Conservation (phyloP, 768 basidiomycete species). For the Rhizopogon salebrosus region DNA sequence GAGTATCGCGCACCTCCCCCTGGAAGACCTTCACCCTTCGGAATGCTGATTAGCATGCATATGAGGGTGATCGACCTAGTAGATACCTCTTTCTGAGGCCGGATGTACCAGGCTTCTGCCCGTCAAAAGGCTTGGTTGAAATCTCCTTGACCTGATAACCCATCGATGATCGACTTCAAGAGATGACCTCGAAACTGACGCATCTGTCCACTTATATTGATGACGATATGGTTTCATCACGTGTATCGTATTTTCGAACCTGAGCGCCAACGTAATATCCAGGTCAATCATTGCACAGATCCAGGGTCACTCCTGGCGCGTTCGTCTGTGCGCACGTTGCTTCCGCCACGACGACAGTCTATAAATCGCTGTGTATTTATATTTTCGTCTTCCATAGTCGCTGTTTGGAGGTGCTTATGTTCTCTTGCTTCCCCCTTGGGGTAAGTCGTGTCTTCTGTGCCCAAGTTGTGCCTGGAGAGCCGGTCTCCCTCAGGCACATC, state of each 20-base stretch:
- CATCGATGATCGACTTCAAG: slow-evolving; percentile 28
- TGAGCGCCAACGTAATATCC: background rate
- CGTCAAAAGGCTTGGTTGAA: slow-evolving; percentile 81
- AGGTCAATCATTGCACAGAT: too few species aligned
- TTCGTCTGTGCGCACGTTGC: background rate
- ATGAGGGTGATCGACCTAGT: slow-evolving; percentile 6
- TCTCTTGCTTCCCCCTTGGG: background rate
- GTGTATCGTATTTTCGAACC: background rate
- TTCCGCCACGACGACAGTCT: background rate
- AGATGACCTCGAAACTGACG: background rate
- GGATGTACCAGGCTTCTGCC: slow-evolving; percentile 97
- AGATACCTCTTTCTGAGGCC: slow-evolving; percentile 88
- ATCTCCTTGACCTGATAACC: slow-evolving; percentile 56
- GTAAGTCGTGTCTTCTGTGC: background rate
- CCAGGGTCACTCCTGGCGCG: too few species aligned
- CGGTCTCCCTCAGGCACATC: background rate
- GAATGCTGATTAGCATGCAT: slow-evolving; percentile 16
- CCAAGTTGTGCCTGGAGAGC: background rate
- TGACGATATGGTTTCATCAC: slow-evolving; percentile 5
- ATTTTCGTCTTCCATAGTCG: background rate
- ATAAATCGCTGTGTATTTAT: background rate
- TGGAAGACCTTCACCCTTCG: slow-evolving; percentile 95
- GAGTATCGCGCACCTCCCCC: slow-evolving; percentile 61
- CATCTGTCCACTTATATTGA: slow-evolving; percentile 12
- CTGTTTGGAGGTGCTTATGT: background rate